Base-by-base conservation (phyloP, 371 early-diverging fungal genomes). In the Polyrhizophydium stewartii region DNA sequence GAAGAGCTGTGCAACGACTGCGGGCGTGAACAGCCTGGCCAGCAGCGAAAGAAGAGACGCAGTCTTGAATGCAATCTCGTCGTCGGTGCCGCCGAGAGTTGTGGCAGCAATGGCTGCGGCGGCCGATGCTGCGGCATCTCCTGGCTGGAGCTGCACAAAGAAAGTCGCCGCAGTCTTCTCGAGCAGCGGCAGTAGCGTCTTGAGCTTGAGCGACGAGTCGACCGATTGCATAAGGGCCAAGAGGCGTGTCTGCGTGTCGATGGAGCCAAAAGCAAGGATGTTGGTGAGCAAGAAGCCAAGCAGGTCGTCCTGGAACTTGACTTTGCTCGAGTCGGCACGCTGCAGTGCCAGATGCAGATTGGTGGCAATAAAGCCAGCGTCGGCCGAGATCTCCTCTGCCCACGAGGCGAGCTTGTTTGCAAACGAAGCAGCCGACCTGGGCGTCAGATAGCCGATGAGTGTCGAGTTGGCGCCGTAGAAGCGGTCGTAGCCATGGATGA, bases 261-360 rank as follows among this genome's bases (percentile, higher is more conserved):
- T 46, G 25, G 70, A 65, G 24, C 74, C 69, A 19, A 85, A 69
- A 0, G 83, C 85, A 25, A 80, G 71, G 22, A 85, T 73, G 66
- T 89, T 88, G n/a, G 89, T 79, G 31, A 90, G 69, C 43, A 92
- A 64, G 73, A 87, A 89, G 3, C 85, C 77, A 53, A 87, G 62
- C 21, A 87, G 67, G 17, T 69, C 70, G 19, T 70, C 67, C 59
- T 64, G 55, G 45, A 46, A 56, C 21, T 13, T 60, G 17, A 16
- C 3, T 16, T 47, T 52, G 19, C 31, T 41, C 21, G 47, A 37
- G 7, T 3, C 16, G 38, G 10, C 56, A 38, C 7, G 2, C 7
- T 43, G 27, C 43, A 61, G 37, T 2, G 61, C 32, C 1, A 25
- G 32, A 17, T 50, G 63, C 10, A 70, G 31, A 31, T 58, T 56